These are phyloP conservation scores for Hirschioporus abietinus DNA, from an alignment of 768 basidiomycete genomes.

Conservation along the genomic window DNA sequence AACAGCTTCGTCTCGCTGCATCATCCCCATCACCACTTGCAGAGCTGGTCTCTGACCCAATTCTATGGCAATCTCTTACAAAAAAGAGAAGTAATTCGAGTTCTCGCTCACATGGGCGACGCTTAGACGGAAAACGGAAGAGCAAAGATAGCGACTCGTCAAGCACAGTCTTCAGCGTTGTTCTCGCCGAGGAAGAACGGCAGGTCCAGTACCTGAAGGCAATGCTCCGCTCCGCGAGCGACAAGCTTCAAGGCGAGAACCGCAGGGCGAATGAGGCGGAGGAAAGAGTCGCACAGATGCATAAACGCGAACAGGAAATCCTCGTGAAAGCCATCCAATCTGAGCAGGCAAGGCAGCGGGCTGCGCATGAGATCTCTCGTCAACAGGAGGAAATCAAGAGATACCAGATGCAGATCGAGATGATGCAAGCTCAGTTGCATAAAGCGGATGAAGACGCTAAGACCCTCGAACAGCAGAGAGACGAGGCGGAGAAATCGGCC, in stretches of 20 bases:
- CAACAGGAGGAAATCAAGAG: constrained; percentile 40
- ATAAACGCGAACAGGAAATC: constrained; percentile 40
- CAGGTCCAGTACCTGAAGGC: constrained; percentile 51
- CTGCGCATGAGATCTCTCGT: constrained; percentile 34
- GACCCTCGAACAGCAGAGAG: constrained; percentile 31
- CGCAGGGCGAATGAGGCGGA: constrained; percentile 48
- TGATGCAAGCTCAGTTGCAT: constrained; percentile 37
- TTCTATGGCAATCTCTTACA: constrained; percentile 30
- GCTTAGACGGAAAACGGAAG: neutral
- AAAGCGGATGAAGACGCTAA: constrained; percentile 24
- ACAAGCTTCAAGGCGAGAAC: constrained; percentile 52
- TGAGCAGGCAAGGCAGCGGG: constrained; percentile 36
- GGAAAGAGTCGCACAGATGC: constrained; percentile 46
- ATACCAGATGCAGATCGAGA: constrained; percentile 42
- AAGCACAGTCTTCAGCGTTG: constrained; percentile 28
- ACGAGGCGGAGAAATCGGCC: constrained; percentile 39
- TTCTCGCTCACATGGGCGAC: neutral
- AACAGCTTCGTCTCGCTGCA: constrained; percentile 32
- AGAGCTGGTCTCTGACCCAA: constrained; percentile 40
- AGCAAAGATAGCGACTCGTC: constrained; percentile 18
- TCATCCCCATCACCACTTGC: constrained; percentile 40
- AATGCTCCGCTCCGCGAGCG: constrained; percentile 43
- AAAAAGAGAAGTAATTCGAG: constrained; percentile 14
- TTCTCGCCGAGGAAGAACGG: constrained; percentile 50
- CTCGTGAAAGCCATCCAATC: constrained; percentile 31